Evolutionary conservation across 2,329 filamentous ascomycete genomes (phyloP).

Genomic region (Scytalidium sp.): DNA sequence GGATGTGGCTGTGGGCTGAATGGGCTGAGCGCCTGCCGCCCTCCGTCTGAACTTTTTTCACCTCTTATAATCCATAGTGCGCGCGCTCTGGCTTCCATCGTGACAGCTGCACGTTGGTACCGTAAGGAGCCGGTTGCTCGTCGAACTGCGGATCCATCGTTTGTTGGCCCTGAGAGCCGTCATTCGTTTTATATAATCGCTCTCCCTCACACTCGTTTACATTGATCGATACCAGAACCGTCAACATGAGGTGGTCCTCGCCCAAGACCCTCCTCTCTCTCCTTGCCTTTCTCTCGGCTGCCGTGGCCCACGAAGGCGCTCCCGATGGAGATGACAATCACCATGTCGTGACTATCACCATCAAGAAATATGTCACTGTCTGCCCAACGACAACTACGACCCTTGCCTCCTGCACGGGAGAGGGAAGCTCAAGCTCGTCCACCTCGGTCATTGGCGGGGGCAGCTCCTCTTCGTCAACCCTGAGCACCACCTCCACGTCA

Average conservation of each 20-base stretch:
- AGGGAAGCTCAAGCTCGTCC: background rate
- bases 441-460: background rate
- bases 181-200: slow-evolving; percentile 49
- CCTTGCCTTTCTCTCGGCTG: background rate
- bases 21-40: too few species aligned
- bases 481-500: too few species aligned
- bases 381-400: background rate
- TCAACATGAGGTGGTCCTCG: background rate
- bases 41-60: too few species aligned
- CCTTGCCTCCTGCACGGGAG: background rate
- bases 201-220: slow-evolving; percentile 98
- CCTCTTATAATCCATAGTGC: background rate
- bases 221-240: slow-evolving; percentile 51
- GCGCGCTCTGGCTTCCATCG: background rate
- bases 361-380: background rate
- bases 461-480: background rate
- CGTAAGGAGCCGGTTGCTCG: background rate
- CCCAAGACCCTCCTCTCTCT: background rate
- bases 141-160: background rate
- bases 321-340: background rate
- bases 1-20: too few species aligned
- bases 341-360: background rate
- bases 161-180: background rate
- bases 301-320: background rate
- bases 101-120: background rate